Evolutionary conservation across 345 rosid genomes (phyloP), one percentile per base, ranked within the genome.

Genomic region (Arabis hirsuta): DNA sequence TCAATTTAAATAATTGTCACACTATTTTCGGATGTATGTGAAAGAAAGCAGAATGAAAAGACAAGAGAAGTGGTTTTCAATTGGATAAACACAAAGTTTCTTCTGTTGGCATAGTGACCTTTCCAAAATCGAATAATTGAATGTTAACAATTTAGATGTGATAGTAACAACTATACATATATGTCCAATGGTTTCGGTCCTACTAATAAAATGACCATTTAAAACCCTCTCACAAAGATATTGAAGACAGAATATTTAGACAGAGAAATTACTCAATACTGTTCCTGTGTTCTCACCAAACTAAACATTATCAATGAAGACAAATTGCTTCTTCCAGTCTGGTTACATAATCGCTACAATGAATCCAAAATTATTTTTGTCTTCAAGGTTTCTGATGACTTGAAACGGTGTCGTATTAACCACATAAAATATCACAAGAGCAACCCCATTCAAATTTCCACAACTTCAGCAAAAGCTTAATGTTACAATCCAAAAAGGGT

Each of bases 401-500:
- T 67, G 53, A 67, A 42, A 54, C 27, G 29, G 19, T 42, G 41
- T 16, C 72, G 60, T 7, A 66, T 27, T 31, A 31, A 58, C 62
- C 61, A 66, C 55, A 57, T 10, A 44, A 22, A 22, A 22, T 47
- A 50, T 39, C 58, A 24, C 13, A 65, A 27, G 42, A 48, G 42
- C 19, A 53, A 0, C 55, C 41, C 34, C 36, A 16, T 38, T 38
- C 31, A 54, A 53, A 16, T 65, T 39, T 8, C 50, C 36, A 48
- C 55, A 72, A 20, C 27, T 54, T 62, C 16, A 65, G 19, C 59
- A 50, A 58, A 26, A 50, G 59, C 12, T 47, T 73, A 48, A 51
- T 41, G 67, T 50, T 66, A 66, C 65, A 57, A 39, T 65, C 53
- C 66, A 65, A 65, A 60, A 65, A 65, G 44, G 60, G 26, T 48